These are phyloP conservation scores for Pythium utonaiense DNA, from an alignment of 352 stramenopile genomes.

Conservation along the genomic window DNA sequence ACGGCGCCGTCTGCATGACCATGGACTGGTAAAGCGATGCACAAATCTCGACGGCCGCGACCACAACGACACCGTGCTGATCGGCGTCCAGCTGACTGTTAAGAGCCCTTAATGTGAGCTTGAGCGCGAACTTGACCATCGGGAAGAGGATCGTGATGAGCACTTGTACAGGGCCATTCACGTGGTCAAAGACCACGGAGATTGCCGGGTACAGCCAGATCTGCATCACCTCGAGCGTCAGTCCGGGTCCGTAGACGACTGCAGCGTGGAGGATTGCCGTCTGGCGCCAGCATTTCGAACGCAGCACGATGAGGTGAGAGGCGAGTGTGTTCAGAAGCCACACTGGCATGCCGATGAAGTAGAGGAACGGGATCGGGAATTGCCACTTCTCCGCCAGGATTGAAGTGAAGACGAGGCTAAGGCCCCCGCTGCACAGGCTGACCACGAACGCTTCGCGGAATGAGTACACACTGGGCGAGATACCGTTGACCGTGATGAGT, in stretches of 20 bases:
- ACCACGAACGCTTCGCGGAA: neutral
- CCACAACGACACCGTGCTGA: neutral
- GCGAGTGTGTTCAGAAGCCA: neutral
- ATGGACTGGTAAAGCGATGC: constrained; percentile 16
- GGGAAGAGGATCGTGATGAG: constrained; percentile 10
- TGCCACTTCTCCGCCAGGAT: neutral
- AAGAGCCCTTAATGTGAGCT: neutral
- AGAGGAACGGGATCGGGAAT: constrained; percentile 11
- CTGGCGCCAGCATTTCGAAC: constrained; percentile 2
- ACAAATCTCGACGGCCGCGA: constrained; percentile 9
- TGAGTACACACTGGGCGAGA: constrained; percentile 4
- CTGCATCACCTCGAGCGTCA: neutral
- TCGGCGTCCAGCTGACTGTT: neutral
- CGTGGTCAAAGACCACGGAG: constrained; percentile 5
- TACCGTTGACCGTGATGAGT: neutral
- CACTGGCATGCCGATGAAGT: constrained; percentile 1
- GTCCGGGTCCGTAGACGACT: neutral
- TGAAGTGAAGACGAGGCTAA: neutral
- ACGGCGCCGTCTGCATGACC: constrained; percentile 12
- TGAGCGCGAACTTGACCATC: constrained; percentile 12
- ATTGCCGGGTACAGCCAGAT: constrained; percentile 12
- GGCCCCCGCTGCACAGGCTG: neutral
- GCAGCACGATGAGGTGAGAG: constrained; percentile 5
- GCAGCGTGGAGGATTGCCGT: neutral
- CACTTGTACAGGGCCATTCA: neutral